These are phyloP conservation scores for Gossypium mustelinum DNA, from an alignment of 345 rosid genomes.

Conservation along the genomic window DNA sequence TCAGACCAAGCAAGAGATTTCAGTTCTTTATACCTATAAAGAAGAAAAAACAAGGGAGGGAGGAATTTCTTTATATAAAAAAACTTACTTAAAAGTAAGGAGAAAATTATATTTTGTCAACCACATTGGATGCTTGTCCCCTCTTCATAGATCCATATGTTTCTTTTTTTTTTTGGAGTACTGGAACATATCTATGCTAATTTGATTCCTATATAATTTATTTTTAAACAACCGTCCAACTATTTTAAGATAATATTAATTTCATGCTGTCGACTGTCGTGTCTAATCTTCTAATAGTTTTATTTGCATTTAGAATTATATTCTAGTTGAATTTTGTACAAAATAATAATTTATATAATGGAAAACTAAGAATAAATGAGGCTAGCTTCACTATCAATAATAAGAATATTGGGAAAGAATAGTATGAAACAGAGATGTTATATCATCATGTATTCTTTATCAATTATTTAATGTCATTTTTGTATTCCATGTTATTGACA, in stretches of 20 bases:
- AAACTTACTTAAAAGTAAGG: background rate
- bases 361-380: background rate
- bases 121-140: conserved; percentile 24
- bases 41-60: background rate
- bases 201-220: background rate
- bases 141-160: background rate
- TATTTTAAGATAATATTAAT: no score
- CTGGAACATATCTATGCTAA: background rate
- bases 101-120: conserved; percentile 7
- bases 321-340: background rate
- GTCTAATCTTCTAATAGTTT: background rate
- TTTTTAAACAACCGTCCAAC: background rate
- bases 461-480: no score
- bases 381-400: no score
- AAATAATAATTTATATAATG: background rate
- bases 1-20: background rate
- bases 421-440: no score
- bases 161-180: background rate
- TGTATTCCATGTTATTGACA: no score
- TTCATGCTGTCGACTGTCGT: background rate
- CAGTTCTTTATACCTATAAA: background rate
- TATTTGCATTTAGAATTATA: background rate
- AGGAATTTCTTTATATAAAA: background rate
- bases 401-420: no score
- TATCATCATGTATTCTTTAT: no score